Base-by-base conservation (phyloP, 2,329 filamentous ascomycete species). In the Lachnellula hyalina region DNA sequence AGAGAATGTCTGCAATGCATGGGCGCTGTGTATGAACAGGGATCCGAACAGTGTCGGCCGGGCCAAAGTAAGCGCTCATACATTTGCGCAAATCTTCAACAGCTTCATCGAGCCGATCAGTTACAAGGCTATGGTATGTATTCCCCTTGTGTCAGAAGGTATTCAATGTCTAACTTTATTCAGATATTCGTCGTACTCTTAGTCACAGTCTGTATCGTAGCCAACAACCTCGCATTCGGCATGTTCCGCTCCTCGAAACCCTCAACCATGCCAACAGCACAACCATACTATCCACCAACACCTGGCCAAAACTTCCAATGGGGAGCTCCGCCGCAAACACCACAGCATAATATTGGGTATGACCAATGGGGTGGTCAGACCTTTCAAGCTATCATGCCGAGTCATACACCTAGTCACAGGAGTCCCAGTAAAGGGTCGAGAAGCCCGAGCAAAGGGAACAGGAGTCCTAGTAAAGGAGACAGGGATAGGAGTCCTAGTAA, bases 31-130 rank as follows among this genome's bases (percentile, higher is more conserved):
- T 72, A 96, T 96, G 90, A 84, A 86, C 61, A 83, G 86, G 61
- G 89, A 96, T 66, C 86, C 91, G 0, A 79, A 85, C 45, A 83
- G 84, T 53, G 84, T 96, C 53, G 91, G 89, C 62, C 80, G 86
- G 38, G 87, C 93, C 42, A 87, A 86, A 65, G 84, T 96, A 40
- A 90, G 87, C 17, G 92, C 90, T 5, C 87, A 89, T 67, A 94
- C 92, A 25, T 88, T 96, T 68, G 93, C 93, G 0, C 84, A 90
- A 67, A 96, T 99, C 41, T 86, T 97, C 71, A 96, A 97, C 69
- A 87, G 87, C 65, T 96, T 97, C 70, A 86, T 96, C 4, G 90
- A 96, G 64, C 85, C 89, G 5, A 92, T 97, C 71, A 90, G 87
- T 60, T 87, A 90, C 72, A 96, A 96, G 72, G 82, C 84, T 11